Percentiles rank a stretch among this genome's conserved stretches.
Conservation (phyloP, 257 asterid species). For the Ballota nigra region DNA sequence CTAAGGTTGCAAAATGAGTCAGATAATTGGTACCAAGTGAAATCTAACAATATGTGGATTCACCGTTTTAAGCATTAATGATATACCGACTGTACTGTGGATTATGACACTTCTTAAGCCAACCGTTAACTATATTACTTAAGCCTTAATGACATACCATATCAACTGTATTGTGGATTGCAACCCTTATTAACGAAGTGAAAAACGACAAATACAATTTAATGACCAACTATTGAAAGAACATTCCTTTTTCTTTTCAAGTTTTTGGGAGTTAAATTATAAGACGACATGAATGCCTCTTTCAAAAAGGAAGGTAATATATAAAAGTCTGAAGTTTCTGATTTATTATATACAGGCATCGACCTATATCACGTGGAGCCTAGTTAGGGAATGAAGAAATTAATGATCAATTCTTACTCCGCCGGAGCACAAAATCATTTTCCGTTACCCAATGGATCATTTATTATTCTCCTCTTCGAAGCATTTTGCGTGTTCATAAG, state of each 20-base stretch:
- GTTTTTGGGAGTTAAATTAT: neutral
- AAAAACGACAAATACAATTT: neutral
- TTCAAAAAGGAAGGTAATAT: neutral
- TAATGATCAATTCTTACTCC: neutral
- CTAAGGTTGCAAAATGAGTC: neutral
- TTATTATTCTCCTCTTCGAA: neutral
- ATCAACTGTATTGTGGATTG: neutral
- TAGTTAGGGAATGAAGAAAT: neutral
- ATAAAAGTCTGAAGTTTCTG: neutral
- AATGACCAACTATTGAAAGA: neutral
- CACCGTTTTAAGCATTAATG: neutral
- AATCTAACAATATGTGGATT: neutral
- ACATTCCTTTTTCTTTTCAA: neutral
- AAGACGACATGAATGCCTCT: conserved; percentile 11
- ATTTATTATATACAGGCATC: neutral
- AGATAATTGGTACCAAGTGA: neutral
- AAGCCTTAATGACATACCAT: neutral
- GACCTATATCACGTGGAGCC: neutral
- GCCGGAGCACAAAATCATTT: neutral
- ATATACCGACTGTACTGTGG: neutral
- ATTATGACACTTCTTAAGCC: neutral
- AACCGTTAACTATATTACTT: neutral
- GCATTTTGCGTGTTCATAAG: neutral
- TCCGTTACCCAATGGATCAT: neutral
- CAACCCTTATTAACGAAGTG: neutral